phyloP scores from a whole-genome alignment of 371 early-diverging fungal species.

The Ordospora pajunii region DNA sequence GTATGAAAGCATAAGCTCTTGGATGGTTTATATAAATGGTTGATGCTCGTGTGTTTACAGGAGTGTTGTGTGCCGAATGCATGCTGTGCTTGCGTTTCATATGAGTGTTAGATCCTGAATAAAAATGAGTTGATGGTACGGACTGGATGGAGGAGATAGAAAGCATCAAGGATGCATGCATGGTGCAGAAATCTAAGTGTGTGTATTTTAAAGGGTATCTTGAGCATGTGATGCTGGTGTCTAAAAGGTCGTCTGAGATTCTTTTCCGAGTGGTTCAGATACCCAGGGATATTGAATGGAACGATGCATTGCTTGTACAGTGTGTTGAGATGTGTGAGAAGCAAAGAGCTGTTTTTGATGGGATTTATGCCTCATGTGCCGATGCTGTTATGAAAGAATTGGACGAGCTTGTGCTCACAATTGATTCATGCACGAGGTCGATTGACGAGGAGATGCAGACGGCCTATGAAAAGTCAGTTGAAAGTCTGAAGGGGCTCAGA shows the following conservation, averaged over 20 bases:
- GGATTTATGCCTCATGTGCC: background rate
- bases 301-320: conserved; percentile 24
- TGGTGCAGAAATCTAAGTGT: conserved; percentile 20
- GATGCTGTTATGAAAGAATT: conserved; percentile 22
- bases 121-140: background rate
- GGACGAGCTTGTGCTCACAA: conserved; percentile 7
- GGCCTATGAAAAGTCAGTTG: background rate
- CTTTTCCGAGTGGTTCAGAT: conserved; percentile 35
- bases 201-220: conserved; percentile 27
- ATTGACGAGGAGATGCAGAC: conserved; percentile 22
- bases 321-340: conserved; percentile 32
- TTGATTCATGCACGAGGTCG: conserved; percentile 14
- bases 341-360: conserved; percentile 29
- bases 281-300: conserved; percentile 41
- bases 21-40: background rate
- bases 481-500: background rate
- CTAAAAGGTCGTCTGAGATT: conserved; percentile 32
- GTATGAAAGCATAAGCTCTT: background rate
- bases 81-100: background rate
- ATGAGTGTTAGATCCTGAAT: conserved; percentile 5
- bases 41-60: background rate
- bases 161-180: background rate
- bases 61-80: background rate
- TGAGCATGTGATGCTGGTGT: background rate
- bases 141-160: conserved; percentile 21